Base-by-base conservation (phyloP, 495 filamentous ascomycete genomes). In the Tuber melanosporum region DNA sequence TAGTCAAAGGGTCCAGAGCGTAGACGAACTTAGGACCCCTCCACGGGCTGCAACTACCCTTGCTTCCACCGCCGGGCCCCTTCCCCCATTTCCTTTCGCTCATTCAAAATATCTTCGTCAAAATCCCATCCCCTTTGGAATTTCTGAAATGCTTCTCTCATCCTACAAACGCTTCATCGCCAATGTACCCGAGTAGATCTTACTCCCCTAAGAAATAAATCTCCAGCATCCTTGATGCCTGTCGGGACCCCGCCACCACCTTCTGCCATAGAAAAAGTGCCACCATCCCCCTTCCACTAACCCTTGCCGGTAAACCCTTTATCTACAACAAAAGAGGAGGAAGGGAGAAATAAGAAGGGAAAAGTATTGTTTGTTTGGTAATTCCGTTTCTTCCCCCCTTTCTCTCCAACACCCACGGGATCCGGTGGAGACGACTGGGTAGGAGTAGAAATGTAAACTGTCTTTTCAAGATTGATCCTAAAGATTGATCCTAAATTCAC, bases 121-220 rank as follows among this genome's bases (percentile, higher is more conserved):
- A 86, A 86, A 71, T 91, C 89, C 93, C 93, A 98, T 6, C 95
- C 95, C 57, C 95, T 88, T 77, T 98, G 94, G 77, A 92, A 95
- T 82, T 92, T 93, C 85, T 96, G 91, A 77, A 94, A 98, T 66
- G 87, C 89, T 82, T 97, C 94, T 57, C 84, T 97, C 95, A 79
- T 96, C 90, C 95, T 96, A 98, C 46, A 99, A 86, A 84, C 98
- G 96, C 72, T 91, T 89, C 87, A 95, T 95, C 1, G 93, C 92
- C 73, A 96, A 86, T 0, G 93, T 95, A 32, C 32, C 1, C 32
- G 32, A 12, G 12, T 12, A 88, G 94, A 97, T 77, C 94, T 88
- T 81, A 97, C 94, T 73, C 96, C 88, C 62, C 88, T 91, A 3
- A 93, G 92, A 82, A 99, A 99, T 3, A 98, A 86, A 78, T 92